A percentile compares a stretch with the other conserved stretches of the same genome.
Evolutionary conservation across 768 basidiomycete species (phyloP).

Genomic region (Pholiota molesta): DNA sequence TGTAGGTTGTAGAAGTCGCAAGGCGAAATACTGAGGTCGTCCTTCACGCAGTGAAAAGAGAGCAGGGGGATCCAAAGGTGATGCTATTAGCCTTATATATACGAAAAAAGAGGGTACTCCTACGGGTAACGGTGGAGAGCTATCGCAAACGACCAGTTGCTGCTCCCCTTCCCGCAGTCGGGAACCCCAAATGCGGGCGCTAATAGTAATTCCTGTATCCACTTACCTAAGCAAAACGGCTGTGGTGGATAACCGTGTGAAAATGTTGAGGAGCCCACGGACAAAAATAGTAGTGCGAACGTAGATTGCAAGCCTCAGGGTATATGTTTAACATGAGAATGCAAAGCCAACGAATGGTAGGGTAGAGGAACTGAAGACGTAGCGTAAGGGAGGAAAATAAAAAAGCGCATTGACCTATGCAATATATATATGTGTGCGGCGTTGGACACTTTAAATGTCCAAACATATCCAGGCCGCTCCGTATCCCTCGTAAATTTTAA

Average conservation of each 20-base stretch:
- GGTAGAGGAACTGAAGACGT: constrained; percentile 3
- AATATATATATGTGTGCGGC: constrained; percentile 17
- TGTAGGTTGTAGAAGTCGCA: neutral
- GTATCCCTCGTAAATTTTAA: neutral
- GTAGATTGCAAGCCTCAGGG: constrained; percentile 9
- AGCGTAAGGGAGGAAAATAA: neutral
- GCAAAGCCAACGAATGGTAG: constrained; percentile 6
- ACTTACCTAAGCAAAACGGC: neutral
- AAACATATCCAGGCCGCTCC: constrained; percentile 20
- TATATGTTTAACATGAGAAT: constrained; percentile 7
- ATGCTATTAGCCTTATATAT: constrained; percentile 8
- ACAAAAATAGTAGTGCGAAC: neutral
- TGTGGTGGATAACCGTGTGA: neutral
- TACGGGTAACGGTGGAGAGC: neutral
- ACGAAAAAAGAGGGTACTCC: constrained; percentile 4
- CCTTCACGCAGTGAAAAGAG: constrained; percentile 2
- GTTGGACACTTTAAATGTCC: constrained; percentile 15
- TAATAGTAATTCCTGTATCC: neutral
- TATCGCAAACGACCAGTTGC: constrained; percentile 1
- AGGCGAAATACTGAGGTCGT: neutral
- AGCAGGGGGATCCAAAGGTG: constrained; percentile 4
- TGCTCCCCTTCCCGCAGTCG: neutral
- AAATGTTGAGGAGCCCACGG: neutral
- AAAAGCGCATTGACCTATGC: constrained; percentile 12
- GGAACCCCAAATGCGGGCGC: constrained; percentile 6